Evolutionary conservation across 352 stramenopile genomes (phyloP).

Genomic region (Phytophthora chlamydospora): DNA sequence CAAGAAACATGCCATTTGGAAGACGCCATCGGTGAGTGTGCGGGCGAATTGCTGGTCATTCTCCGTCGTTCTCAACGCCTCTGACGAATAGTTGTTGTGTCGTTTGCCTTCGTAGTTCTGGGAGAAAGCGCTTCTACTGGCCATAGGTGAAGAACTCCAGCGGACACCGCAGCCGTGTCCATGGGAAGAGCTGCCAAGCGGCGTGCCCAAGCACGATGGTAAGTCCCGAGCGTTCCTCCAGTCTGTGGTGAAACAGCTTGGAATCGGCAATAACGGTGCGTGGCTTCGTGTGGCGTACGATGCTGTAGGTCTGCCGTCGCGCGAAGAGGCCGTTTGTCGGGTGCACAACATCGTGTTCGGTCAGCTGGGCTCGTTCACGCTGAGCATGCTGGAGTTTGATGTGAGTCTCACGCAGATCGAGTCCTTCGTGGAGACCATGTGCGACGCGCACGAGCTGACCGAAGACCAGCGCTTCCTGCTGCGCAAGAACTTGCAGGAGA

Average conservation of each 20-base stretch:
- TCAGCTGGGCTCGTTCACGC: slow-evolving; percentile 82
- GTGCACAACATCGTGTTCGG: slow-evolving; percentile 91
- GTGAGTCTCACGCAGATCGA: slow-evolving; percentile 80
- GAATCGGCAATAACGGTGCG: slow-evolving; percentile 8
- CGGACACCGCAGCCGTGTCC: slow-evolving; percentile 73
- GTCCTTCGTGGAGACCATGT: slow-evolving; percentile 90
- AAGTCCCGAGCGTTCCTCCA: slow-evolving; percentile 7
- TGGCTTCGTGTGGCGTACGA: slow-evolving; percentile 10
- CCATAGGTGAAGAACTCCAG: slow-evolving; percentile 84
- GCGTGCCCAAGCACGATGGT: slow-evolving; percentile 56
- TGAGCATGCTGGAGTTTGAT: slow-evolving; percentile 90
- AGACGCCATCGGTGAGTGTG: slow-evolving; percentile 63
- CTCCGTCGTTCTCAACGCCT: neutral
- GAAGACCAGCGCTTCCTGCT: slow-evolving; percentile 86
- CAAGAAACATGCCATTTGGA: slow-evolving; percentile 88
- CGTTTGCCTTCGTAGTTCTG: slow-evolving; percentile 58
- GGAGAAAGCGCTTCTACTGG: slow-evolving; percentile 85
- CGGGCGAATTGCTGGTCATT: neutral
- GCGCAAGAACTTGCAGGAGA: slow-evolving; percentile 82
- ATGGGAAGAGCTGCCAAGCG: slow-evolving; percentile 81
- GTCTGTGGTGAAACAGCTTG: neutral
- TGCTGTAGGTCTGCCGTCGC: slow-evolving; percentile 52
- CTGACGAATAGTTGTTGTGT: neutral
- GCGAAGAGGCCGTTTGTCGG: slow-evolving; percentile 81
- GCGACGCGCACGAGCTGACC: slow-evolving; percentile 83